phyloP scores from a whole-genome alignment of 2,329 filamentous ascomycete species.

The Fusarium annulatum region DNA sequence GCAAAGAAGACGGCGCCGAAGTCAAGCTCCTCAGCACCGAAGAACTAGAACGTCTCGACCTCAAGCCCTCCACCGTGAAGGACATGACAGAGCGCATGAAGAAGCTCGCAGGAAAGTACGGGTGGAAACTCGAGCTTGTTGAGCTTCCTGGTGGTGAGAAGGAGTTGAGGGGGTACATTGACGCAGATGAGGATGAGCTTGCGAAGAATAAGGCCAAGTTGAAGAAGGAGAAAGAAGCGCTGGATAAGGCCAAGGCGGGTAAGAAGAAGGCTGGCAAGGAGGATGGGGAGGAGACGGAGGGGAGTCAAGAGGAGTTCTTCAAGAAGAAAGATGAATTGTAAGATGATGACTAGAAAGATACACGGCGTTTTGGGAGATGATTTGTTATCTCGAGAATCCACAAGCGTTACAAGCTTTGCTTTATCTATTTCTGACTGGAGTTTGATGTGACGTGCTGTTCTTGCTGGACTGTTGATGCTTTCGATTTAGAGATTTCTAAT shows the following conservation, averaged over 20 bases:
- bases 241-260: constrained; percentile 9
- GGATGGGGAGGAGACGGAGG: constrained; percentile 28
- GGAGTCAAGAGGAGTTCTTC: constrained; percentile 25
- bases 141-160: constrained; percentile 68
- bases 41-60: constrained; percentile 74
- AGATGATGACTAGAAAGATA: constrained; percentile 53
- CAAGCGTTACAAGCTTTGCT: background rate
- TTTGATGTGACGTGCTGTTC: background rate
- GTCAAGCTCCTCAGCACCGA: constrained; percentile 71
- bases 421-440: background rate
- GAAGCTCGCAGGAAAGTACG: constrained; percentile 74
- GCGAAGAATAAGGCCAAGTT: constrained; percentile 34
- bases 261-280: constrained; percentile 49
- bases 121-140: constrained; percentile 85
- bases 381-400: constrained; percentile 7
- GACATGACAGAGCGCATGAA: constrained; percentile 75
- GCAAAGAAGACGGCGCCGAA: constrained; percentile 69
- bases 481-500: background rate
- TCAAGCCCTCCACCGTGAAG: constrained; percentile 75
- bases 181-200: constrained; percentile 61
- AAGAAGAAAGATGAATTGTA: constrained; percentile 38
- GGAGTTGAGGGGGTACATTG: constrained; percentile 78
- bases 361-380: constrained; percentile 23
- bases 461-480: background rate
- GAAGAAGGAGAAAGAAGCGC: constrained; percentile 28